These are phyloP conservation scores for Diatrype stigma DNA, from an alignment of 2,329 filamentous ascomycete species.

Conservation along the genomic window DNA sequence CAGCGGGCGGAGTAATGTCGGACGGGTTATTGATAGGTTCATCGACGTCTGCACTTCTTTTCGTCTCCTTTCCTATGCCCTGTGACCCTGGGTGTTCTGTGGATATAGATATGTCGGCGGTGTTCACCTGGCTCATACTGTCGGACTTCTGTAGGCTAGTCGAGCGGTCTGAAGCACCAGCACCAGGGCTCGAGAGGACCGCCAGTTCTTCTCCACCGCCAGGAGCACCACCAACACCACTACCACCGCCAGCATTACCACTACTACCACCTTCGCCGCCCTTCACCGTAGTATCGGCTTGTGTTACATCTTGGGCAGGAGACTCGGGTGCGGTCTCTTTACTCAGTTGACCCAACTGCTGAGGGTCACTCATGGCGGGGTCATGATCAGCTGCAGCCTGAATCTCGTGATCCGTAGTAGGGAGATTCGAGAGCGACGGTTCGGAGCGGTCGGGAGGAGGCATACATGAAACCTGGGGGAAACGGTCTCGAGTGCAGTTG, in stretches of 20 bases:
- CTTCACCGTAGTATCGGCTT: constrained; percentile 1
- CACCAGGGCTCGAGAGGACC: not conserved
- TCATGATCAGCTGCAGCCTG: constrained; percentile 21
- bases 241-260: not conserved
- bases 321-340: constrained; percentile 11
- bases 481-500: not conserved
- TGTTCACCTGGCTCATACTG: no score
- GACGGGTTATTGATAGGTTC: constrained; percentile 1
- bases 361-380: constrained; percentile 25
- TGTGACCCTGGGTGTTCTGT: not conserved
- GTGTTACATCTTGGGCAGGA: constrained; percentile 7
- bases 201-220: no score
- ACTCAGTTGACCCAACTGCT: constrained; percentile 15
- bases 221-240: not conserved
- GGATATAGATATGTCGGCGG: no score
- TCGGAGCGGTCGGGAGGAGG: constrained; percentile 23
- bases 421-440: constrained; percentile 15
- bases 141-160: no score
- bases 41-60: constrained; percentile 1
- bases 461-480: constrained; percentile 19
- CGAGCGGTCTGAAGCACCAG: no score
- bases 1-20: constrained; percentile 2
- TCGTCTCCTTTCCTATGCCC: not conserved
- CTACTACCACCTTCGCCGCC: not conserved
- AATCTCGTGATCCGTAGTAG: constrained; percentile 13